Base-by-base conservation (phyloP, 1,284 basidiomycete species). In the Flammula alnicola region DNA sequence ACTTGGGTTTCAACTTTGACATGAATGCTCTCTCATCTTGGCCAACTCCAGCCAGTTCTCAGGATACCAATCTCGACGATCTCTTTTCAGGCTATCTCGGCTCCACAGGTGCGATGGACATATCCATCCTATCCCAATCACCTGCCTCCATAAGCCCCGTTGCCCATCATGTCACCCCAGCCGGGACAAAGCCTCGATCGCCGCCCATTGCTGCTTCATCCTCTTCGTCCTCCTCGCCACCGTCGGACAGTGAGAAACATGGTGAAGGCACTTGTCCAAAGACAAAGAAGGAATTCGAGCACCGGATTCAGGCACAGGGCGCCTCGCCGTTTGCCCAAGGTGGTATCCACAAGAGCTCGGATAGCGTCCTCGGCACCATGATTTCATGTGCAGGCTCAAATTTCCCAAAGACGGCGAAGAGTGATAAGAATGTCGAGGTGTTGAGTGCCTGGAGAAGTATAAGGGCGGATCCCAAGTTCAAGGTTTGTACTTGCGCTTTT, bases 371-470 rank as follows among this genome's bases (percentile, higher is more conserved):
- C 12, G 74, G 77, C 6, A 67, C 77, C 26, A 75, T 84, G 60
- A 73, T 88, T 16, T 74, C 75, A 37, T 88, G 87, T 65, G 73
- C 80, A 52, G 83, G 83, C 10, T 71, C 83, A 11, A 77, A 69
- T 17, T 83, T 90, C 63, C 87, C 87, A 6, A 79, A 73, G 68
- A 88, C 85, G 14, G 69, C 78, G 57, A 76, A 82, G 71, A 89
- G 77, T 58, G 84, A 87, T 44, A 71, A 81, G 49, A 89, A 91
- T 55, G 71, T 91, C 14, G 88, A 90, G 66, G 84, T 90, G 16
- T 73, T 89, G 39, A 79, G 79, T 51, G 89, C 88, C 16, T 91
- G 88, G 88, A 71, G 81, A 56, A 84, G 72, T 59, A 86, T 91
- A 59, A 86, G 82, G 12, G 79, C 79, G 25, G 79, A 86, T 62